phyloP scores from a whole-genome alignment of 2,329 filamentous ascomycete species.

The Pyrenophora teres region DNA sequence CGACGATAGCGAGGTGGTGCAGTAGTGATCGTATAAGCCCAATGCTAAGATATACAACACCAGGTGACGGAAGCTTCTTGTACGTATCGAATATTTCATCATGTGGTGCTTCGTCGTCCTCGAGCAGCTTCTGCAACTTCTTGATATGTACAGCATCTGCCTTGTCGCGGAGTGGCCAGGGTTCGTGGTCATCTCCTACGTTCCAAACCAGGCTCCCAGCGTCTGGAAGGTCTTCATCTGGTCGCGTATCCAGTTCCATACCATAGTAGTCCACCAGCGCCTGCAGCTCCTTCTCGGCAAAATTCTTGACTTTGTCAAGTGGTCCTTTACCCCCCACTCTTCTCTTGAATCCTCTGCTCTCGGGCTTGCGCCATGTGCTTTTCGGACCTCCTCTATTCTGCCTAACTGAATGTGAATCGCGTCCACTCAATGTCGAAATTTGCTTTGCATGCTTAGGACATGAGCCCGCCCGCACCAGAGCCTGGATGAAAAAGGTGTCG shows the following conservation, averaged over 20 bases:
- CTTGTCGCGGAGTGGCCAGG: constrained; percentile 39
- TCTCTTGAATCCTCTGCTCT: constrained; percentile 14
- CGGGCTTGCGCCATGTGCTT: constrained; percentile 10
- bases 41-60: constrained; percentile 57
- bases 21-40: constrained; percentile 66
- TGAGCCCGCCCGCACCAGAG: constrained; percentile 57
- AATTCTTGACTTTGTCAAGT: constrained; percentile 32
- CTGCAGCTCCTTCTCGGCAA: constrained; percentile 51
- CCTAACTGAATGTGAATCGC: constrained; percentile 1
- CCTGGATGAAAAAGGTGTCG: constrained; percentile 59
- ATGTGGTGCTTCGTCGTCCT: constrained; percentile 51
- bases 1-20: constrained; percentile 68
- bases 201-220: constrained; percentile 37
- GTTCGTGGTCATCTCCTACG: constrained; percentile 38
- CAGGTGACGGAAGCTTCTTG: constrained; percentile 57
- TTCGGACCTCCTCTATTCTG: constrained; percentile 27
- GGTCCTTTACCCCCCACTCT: constrained; percentile 20
- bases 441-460: constrained; percentile 56
- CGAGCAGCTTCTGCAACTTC: constrained; percentile 47
- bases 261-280: constrained; percentile 57
- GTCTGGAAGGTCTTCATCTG: constrained; percentile 41
- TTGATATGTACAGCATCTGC: constrained; percentile 45
- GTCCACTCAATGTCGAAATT: constrained; percentile 23
- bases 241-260: constrained; percentile 27
- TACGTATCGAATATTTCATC: constrained; percentile 60